Evolutionary conservation across 23 red algal species (phyloP).

Genomic region (Gracilaria vermiculophylla): DNA sequence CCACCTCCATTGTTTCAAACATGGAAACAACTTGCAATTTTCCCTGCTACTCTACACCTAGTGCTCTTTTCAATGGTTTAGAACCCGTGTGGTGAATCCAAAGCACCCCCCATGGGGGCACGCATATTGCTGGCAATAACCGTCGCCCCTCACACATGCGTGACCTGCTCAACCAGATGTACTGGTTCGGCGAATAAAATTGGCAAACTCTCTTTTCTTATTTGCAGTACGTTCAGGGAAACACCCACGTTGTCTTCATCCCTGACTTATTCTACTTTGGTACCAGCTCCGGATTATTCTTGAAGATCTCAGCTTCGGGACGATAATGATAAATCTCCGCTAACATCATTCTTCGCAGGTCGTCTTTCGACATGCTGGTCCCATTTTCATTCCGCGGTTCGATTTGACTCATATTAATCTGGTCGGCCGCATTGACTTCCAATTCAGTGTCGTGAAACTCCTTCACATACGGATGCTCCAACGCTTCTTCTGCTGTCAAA

Average conservation of each 20-base stretch:
- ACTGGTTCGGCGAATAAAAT: no score
- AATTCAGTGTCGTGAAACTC: slow-evolving; percentile 58
- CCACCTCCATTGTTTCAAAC: no score
- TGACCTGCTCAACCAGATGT: no score
- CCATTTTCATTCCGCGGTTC: slow-evolving; percentile 34
- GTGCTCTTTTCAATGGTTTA: no score
- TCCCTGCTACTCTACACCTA: no score
- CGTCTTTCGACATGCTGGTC: slow-evolving; percentile 44
- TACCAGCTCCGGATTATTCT: slow-evolving; percentile 19
- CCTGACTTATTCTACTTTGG: background rate
- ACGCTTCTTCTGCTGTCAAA: slow-evolving; percentile 74
- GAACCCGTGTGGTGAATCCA: no score
- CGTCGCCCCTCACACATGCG: no score
- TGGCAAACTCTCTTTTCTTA: no score
- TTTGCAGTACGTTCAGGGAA: no score
- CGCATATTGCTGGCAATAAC: no score
- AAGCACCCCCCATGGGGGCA: no score
- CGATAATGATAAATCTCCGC: slow-evolving; percentile 59
- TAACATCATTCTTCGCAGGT: slow-evolving; percentile 60
- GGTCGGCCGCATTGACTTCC: background rate
- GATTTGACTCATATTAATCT: slow-evolving; percentile 39
- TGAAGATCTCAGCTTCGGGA: slow-evolving; percentile 49
- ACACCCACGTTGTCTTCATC: background rate
- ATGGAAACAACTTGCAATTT: no score
- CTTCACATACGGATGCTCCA: slow-evolving; percentile 78